These are phyloP conservation scores for Aspergillus fijiensis DNA, from an alignment of 2,329 filamentous ascomycete genomes.

Conservation along the genomic window DNA sequence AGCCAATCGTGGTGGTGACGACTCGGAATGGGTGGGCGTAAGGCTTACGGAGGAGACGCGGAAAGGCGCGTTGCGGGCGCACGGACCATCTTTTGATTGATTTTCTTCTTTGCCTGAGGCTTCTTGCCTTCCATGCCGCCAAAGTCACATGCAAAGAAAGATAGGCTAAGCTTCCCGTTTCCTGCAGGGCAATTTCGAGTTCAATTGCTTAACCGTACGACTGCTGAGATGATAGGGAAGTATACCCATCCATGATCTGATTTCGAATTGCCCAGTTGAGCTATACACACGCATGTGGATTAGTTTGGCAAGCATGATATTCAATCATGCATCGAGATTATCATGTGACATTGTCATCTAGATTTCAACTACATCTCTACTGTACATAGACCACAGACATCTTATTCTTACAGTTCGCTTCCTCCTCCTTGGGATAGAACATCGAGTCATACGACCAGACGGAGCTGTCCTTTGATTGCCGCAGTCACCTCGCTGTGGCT, in stretches of 20 bases:
- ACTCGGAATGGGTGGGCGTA: no score
- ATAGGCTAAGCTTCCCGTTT: no score
- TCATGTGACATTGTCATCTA: not conserved
- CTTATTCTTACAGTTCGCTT: not conserved
- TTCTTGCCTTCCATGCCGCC: not conserved
- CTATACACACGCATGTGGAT: no score
- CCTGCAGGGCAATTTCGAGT: no score
- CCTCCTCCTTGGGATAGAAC: not conserved
- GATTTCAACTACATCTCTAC: not conserved
- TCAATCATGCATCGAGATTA: not conserved
- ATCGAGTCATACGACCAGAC: not conserved
- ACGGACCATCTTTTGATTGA: slow-evolving; percentile 34
- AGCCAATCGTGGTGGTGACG: no score
- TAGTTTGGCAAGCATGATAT: no score
- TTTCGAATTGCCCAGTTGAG: no score
- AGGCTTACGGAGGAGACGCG: slow-evolving; percentile 19
- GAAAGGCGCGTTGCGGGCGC: slow-evolving; percentile 33
- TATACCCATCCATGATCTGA: no score
- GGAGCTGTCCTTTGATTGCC: no score
- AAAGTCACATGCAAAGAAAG: not conserved
- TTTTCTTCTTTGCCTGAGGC: not conserved
- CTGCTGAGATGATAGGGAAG: no score
- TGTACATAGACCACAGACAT: not conserved
- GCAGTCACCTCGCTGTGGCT: not conserved
- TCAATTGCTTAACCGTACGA: no score